These are phyloP conservation scores for Staphylotrichum tortipilum DNA, from an alignment of 495 filamentous ascomycete genomes.

Conservation along the genomic window DNA sequence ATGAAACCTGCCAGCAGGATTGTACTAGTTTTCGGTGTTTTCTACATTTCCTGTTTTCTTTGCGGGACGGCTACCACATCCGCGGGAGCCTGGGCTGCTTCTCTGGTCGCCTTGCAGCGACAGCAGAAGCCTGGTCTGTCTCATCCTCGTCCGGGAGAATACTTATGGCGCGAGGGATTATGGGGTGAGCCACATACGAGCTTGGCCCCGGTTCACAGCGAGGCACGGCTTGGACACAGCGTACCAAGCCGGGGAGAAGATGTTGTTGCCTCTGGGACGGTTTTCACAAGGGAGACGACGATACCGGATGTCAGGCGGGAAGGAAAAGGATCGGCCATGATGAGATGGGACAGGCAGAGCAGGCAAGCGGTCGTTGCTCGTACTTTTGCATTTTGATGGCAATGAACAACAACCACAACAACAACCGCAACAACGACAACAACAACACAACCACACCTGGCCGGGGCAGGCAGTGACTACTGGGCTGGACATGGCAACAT, in stretches of 20 bases:
- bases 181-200: neutral
- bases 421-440: too few relatives aligned
- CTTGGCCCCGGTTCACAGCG: neutral
- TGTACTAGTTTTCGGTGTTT: slow-evolving; percentile 16
- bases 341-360: neutral
- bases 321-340: neutral
- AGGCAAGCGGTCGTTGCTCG: neutral
- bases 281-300: too few relatives aligned
- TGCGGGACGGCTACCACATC: slow-evolving; percentile 8
- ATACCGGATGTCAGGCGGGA: neutral
- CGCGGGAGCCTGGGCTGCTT: neutral
- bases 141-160: neutral
- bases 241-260: neutral
- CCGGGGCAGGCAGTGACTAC: neutral
- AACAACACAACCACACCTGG: too few relatives aligned
- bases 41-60: slow-evolving; percentile 6
- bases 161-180: neutral
- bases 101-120: slow-evolving; percentile 1
- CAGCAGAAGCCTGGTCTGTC: neutral
- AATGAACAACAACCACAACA: neutral
- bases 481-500: neutral
- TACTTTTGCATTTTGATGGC: neutral
- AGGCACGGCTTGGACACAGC: neutral
- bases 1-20: neutral
- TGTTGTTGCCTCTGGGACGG: too few relatives aligned